Conservation (phyloP, 2,329 filamentous ascomycete species). For the Arthrobotrys megalospora region DNA sequence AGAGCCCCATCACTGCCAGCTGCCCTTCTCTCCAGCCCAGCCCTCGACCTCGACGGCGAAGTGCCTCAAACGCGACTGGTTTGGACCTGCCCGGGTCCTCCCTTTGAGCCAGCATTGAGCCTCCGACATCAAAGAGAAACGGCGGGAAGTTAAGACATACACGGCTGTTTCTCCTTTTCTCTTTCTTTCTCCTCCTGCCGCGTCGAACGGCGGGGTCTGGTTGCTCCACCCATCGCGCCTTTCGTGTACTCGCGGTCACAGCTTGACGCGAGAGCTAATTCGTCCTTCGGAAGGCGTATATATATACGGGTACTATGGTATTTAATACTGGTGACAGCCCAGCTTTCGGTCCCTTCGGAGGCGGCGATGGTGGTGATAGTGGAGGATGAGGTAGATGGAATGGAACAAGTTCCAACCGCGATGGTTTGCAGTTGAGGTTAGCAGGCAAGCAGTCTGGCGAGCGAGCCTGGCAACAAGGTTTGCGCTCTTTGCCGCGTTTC, state of each 20-base stretch:
- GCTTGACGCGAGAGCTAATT: neutral
- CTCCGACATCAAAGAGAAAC: slow-evolving; percentile 15
- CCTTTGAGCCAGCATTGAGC: slow-evolving; percentile 25
- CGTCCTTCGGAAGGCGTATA: neutral
- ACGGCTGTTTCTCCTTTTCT: slow-evolving; percentile 53
- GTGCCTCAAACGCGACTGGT: slow-evolving; percentile 5
- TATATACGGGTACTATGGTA: neutral
- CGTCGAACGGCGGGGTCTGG: slow-evolving; percentile 50
- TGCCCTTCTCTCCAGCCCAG: neutral
- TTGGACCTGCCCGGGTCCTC: neutral
- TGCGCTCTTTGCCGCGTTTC: slow-evolving; percentile 46
- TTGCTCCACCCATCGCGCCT: slow-evolving; percentile 40
- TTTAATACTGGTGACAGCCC: too few relatives aligned
- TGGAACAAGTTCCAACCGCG: slow-evolving; percentile 26
- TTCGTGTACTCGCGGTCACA: neutral
- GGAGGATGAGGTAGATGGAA: slow-evolving; percentile 39
- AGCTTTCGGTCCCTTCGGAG: neutral
- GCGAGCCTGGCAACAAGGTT: slow-evolving; percentile 7
- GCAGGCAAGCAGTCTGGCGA: slow-evolving; percentile 18
- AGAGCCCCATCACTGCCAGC: neutral
- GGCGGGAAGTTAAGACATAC: slow-evolving; percentile 57
- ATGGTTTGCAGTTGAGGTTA: slow-evolving; percentile 35
- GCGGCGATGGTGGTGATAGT: neutral
- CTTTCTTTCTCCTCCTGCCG: slow-evolving; percentile 55
- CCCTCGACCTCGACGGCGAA: slow-evolving; percentile 3